These are phyloP conservation scores for Phytophthora chlamydospora DNA, from an alignment of 352 stramenopile species.

Conservation along the genomic window DNA sequence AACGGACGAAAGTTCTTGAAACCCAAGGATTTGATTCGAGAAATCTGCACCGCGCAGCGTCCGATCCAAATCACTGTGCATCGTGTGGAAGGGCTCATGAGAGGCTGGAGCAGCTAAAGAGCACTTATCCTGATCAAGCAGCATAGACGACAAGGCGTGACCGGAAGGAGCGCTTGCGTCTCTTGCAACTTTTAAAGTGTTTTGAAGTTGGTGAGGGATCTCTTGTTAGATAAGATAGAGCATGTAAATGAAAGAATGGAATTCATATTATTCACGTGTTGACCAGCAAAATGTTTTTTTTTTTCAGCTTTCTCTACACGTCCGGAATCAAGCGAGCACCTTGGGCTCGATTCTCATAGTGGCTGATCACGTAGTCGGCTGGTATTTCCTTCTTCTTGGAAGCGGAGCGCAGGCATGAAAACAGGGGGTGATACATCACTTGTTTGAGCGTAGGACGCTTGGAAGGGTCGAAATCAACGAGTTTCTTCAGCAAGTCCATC, in stretches of 20 bases:
- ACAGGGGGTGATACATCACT: slow-evolving; percentile 65
- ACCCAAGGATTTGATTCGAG: slow-evolving; percentile 51
- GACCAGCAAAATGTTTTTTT: neutral
- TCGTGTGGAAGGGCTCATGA: slow-evolving; percentile 82
- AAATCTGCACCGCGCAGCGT: slow-evolving; percentile 58
- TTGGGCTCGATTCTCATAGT: slow-evolving; percentile 40
- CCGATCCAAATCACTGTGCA: slow-evolving; percentile 73
- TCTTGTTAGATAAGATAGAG: slow-evolving; percentile 38
- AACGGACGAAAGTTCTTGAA: slow-evolving; percentile 63
- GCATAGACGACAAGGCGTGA: slow-evolving; percentile 10
- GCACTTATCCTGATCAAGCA: slow-evolving; percentile 5
- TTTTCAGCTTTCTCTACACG: slow-evolving; percentile 34
- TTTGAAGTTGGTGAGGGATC: slow-evolving; percentile 21
- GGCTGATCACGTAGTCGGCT: slow-evolving; percentile 65
- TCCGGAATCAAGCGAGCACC: slow-evolving; percentile 37
- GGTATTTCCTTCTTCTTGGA: slow-evolving; percentile 4
- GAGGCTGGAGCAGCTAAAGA: slow-evolving; percentile 50
- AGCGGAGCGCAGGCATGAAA: slow-evolving; percentile 44
- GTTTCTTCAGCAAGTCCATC: slow-evolving; percentile 49
- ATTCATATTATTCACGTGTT: slow-evolving; percentile 15
- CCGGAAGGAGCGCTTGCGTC: neutral
- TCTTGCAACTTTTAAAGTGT: slow-evolving; percentile 26
- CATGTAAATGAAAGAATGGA: slow-evolving; percentile 33
- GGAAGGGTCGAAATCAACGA: slow-evolving; percentile 70
- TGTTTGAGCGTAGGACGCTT: slow-evolving; percentile 72